Conservation (phyloP, 2,329 filamentous ascomycete genomes). For the Xylariaceae sp. region DNA sequence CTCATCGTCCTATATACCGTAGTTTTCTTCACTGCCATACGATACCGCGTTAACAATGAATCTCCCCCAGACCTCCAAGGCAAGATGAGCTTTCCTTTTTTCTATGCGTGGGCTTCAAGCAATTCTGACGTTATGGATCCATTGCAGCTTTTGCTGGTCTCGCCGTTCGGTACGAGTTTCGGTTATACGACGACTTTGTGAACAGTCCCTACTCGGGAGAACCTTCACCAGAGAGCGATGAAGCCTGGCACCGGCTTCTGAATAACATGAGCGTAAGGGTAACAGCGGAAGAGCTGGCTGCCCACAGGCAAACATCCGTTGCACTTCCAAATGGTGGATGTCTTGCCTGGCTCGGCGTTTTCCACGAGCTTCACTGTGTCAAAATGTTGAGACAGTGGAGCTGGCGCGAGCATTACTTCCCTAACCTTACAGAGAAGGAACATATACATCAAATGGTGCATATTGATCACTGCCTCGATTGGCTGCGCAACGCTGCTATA, state of each 20-base stretch:
- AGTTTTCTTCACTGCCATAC: too few relatives aligned
- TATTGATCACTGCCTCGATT: neutral
- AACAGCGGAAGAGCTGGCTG: neutral
- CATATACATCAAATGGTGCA: neutral
- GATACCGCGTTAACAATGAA: too few relatives aligned
- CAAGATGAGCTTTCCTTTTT: too few relatives aligned
- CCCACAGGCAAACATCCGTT: neutral
- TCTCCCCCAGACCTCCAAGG: too few relatives aligned
- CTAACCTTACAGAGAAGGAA: neutral
- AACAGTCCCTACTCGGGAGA: too few relatives aligned
- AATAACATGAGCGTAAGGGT: neutral
- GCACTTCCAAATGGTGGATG: neutral
- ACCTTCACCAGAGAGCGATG: too few relatives aligned
- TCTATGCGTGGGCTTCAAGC: too few relatives aligned
- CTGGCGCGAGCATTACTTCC: neutral
- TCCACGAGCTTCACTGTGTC: constrained; percentile 2
- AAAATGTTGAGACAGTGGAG: neutral
- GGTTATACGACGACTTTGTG: too few relatives aligned
- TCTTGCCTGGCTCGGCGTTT: constrained; percentile 1
- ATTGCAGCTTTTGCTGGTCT: too few relatives aligned
- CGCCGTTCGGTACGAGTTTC: too few relatives aligned
- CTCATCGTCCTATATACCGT: too few relatives aligned
- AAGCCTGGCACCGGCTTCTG: constrained; percentile 1
- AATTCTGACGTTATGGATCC: too few relatives aligned
- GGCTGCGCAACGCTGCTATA: neutral